Base-by-base conservation (phyloP, 2,329 filamentous ascomycete species). In the Cladobotryum mycophilum region DNA sequence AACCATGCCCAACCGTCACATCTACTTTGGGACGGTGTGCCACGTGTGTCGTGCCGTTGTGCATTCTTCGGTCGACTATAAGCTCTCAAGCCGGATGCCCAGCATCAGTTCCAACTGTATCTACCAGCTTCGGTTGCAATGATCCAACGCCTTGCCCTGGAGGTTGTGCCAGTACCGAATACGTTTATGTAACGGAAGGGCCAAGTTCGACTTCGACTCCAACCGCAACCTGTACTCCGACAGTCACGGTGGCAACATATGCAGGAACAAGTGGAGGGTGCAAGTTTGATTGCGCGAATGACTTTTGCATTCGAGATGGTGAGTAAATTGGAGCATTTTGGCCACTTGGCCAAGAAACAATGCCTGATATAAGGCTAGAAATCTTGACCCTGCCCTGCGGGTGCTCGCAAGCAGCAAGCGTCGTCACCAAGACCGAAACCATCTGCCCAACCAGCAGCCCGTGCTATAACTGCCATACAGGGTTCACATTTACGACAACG, bases 281-380 rank as follows among this genome's bases (percentile, higher is more conserved):
- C 45, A 44, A 36, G 11, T 54, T 49, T 18, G 9, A 57, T 30
- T 57, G 56, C 48, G 51, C 46, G 4, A 53, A 40, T 12, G 52
- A 49, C 4, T 54, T 50, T 20, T 58, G 56, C 48, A 56, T 58
- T n/a, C 42, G 44, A 5, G 56, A 57, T 34, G 11, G 56, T 57
- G 33, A 53, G 50, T 41, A 34, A 8, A 13, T 41, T 37, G 25
- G 33, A 35, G 18, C n/a, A 8, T 4, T 30, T 30, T 18, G 17
- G n/a, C 15, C 7, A n/a, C 12, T 30, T 14, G 36, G n/a, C 14
- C 20, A 33, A 33, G 30, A 14, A 17, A 33, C 25, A 22, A 13
- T 34, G n/a, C 25, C 35, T 51, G 13, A 50, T 36, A 36, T 20
- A 33, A 9, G 6, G 33, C n/a, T 25, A 58, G 56, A 49, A 9